These are phyloP conservation scores for Cercospora sesami DNA, from an alignment of 2,329 filamentous ascomycete species.

Conservation along the genomic window DNA sequence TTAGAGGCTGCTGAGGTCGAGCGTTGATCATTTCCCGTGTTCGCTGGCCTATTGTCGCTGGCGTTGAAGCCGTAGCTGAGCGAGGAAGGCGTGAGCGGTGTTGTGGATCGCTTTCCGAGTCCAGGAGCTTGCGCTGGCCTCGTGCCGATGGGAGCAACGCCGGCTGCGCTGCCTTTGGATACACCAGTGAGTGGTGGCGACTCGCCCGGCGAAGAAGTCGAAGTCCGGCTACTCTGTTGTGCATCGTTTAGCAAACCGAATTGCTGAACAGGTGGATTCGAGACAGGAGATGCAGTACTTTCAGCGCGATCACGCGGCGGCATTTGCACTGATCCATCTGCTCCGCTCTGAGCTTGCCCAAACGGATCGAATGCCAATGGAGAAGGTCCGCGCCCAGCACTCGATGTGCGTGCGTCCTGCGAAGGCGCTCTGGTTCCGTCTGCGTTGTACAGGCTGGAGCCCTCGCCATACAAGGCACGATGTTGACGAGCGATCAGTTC, in stretches of 20 bases:
- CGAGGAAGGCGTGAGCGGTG: constrained; percentile 80
- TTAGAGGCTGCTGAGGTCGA: constrained; percentile 61
- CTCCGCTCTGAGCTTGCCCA: constrained; percentile 53
- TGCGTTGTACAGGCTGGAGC: constrained; percentile 66
- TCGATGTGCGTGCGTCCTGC: constrained; percentile 63
- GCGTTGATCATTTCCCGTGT: constrained; percentile 54
- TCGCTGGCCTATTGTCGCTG: constrained; percentile 54
- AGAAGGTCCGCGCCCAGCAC: constrained; percentile 71
- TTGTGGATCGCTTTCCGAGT: constrained; percentile 79
- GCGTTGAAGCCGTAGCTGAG: constrained; percentile 68
- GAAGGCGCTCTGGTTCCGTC: constrained; percentile 70
- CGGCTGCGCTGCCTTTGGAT: constrained; percentile 58
- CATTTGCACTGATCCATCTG: constrained; percentile 57
- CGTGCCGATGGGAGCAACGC: constrained; percentile 91
- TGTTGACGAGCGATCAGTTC: constrained; percentile 95
- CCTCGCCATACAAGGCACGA: constrained; percentile 84
- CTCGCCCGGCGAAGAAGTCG: constrained; percentile 79
- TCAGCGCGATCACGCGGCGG: constrained; percentile 52
- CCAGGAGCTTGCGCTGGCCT: constrained; percentile 67
- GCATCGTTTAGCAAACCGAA: constrained; percentile 45
- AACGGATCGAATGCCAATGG: constrained; percentile 77
- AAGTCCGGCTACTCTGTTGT: constrained; percentile 74
- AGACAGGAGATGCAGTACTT: constrained; percentile 81
- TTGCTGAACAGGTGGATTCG: constrained; percentile 55
- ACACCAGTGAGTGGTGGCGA: constrained; percentile 70